Conservation (phyloP, 1,139 yeast species). For the Kodamaea derodonti region DNA sequence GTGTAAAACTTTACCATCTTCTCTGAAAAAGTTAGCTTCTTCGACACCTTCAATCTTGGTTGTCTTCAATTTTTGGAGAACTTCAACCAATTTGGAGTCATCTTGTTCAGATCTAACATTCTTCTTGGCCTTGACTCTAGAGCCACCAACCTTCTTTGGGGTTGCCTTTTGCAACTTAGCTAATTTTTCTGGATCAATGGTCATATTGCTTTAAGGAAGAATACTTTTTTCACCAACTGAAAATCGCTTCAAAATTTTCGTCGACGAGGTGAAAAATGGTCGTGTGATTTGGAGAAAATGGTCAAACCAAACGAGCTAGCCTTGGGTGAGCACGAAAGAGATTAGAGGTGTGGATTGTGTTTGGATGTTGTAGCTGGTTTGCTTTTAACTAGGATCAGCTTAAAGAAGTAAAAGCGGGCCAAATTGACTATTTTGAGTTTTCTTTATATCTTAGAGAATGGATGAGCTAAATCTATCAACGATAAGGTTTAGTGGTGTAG, state of each 20-base stretch:
- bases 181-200: conserved; percentile 83
- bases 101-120: conserved; percentile 65
- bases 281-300: too few species aligned
- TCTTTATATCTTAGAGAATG: too few species aligned
- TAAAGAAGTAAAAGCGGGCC: too few species aligned
- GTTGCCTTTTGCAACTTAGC: conserved; percentile 76
- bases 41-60: conserved; percentile 86
- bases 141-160: conserved; percentile 82
- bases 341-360: too few species aligned
- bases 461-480: too few species aligned
- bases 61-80: conserved; percentile 86
- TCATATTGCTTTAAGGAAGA: conserved; percentile 41
- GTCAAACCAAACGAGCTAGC: too few species aligned
- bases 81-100: conserved; percentile 86
- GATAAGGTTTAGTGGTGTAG: neutral
- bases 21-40: conserved; percentile 97
- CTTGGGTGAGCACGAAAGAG: too few species aligned
- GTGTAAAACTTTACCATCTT: conserved; percentile 94
- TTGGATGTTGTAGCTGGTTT: too few species aligned
- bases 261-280: conserved; percentile 2
- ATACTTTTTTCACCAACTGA: neutral
- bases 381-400: too few species aligned
- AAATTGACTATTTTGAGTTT: too few species aligned
- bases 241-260: conserved; percentile 4
- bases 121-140: conserved; percentile 81